Conservation (phyloP, 495 filamentous ascomycete species). For the Chaetomidium leptoderma region DNA sequence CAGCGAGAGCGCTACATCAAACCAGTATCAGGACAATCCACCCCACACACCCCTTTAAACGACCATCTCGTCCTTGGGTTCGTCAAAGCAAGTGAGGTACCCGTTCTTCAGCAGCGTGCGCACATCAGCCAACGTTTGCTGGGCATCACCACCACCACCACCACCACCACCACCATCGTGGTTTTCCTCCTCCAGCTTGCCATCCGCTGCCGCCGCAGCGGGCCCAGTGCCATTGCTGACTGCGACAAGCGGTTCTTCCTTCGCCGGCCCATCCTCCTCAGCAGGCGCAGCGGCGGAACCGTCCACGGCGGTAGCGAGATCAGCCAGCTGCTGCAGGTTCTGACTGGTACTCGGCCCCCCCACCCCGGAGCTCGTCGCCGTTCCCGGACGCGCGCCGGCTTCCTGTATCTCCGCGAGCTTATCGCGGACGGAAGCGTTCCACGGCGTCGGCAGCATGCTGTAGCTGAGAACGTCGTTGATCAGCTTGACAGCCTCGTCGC, state of each 20-base stretch:
- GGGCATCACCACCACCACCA: neutral
- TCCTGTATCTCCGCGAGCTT: slow-evolving; percentile 43
- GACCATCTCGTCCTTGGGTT: neutral
- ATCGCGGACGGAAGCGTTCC: slow-evolving; percentile 46
- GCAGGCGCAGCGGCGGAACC: neutral
- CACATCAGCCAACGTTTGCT: slow-evolving; percentile 1
- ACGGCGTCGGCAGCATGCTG: slow-evolving; percentile 36
- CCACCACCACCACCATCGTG: neutral
- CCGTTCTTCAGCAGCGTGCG: slow-evolving; percentile 13
- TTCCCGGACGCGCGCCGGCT: neutral
- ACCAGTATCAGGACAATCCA: neutral
- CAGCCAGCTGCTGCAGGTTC: slow-evolving; percentile 51
- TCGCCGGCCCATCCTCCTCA: neutral
- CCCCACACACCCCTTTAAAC: neutral
- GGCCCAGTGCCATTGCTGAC: neutral
- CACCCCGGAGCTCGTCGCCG: too few relatives aligned
- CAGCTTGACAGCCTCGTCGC: slow-evolving; percentile 34
- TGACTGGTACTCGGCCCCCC: slow-evolving; percentile 22
- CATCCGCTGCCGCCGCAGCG: neutral
- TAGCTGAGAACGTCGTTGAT: slow-evolving; percentile 34
- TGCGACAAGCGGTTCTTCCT: neutral
- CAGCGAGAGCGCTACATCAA: too few relatives aligned
- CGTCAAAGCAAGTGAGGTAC: slow-evolving; percentile 20
- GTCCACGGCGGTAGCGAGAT: slow-evolving; percentile 51
- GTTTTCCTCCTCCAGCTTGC: neutral